These are phyloP conservation scores for Closterium sp. DNA, from an alignment of 139 green algal genomes.

Conservation along the genomic window DNA sequence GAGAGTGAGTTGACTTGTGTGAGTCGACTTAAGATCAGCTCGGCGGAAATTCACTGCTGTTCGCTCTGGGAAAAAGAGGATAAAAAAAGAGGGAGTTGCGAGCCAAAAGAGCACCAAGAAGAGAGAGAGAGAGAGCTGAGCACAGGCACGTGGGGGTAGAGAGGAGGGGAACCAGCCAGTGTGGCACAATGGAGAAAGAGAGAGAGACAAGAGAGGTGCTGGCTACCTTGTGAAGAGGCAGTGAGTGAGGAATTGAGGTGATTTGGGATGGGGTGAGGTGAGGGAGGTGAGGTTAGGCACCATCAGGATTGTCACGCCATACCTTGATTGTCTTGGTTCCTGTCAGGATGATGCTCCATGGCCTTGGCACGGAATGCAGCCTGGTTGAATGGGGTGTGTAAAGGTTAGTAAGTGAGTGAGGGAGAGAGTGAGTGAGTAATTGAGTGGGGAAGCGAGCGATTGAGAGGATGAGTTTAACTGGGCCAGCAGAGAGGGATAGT, in stretches of 20 bases:
- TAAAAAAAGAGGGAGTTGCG: neutral
- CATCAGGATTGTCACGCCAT: neutral
- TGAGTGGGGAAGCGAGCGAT: neutral
- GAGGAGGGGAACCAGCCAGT: too few relatives aligned
- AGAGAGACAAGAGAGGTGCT: too few relatives aligned
- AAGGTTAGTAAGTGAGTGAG: too few relatives aligned
- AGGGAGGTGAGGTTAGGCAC: neutral
- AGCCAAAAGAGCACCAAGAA: neutral
- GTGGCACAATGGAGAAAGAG: too few relatives aligned
- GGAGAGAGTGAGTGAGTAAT: too few relatives aligned
- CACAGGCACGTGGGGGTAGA: too few relatives aligned
- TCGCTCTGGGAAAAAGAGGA: neutral
- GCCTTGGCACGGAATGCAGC: constrained; percentile 30
- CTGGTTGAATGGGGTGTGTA: neutral
- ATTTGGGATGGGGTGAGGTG: too few relatives aligned
- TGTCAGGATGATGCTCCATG: constrained; percentile 35
- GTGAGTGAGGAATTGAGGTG: too few relatives aligned
- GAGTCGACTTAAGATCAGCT: too few relatives aligned
- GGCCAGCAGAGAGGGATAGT: too few relatives aligned
- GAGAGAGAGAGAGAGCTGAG: neutral
- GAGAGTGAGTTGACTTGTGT: neutral
- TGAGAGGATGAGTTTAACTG: neutral
- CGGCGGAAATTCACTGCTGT: constrained; percentile 3
- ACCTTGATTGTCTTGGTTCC: constrained; percentile 21
- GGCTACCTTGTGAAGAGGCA: too few relatives aligned